These are phyloP conservation scores for Fomitopsis betulina DNA, from an alignment of 1,284 basidiomycete species.

Conservation along the genomic window DNA sequence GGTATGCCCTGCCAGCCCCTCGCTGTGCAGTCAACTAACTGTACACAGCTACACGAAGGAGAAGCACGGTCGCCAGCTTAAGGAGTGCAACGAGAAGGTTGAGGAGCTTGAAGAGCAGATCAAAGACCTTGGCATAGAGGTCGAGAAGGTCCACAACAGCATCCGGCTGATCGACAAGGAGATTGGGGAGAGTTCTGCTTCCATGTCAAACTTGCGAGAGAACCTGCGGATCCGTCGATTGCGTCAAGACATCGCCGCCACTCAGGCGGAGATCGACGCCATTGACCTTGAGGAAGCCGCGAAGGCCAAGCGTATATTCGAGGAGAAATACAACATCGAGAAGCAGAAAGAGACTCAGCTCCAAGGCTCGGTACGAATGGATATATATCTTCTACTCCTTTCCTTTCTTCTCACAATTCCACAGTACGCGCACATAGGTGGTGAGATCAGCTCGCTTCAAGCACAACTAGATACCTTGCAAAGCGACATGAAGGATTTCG, in stretches of 20 bases:
- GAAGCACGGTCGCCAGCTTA: slow-evolving; percentile 58
- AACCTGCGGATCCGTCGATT: slow-evolving; percentile 82
- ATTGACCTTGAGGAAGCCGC: slow-evolving; percentile 82
- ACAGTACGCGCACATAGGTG: slow-evolving; percentile 78
- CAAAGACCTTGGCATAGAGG: slow-evolving; percentile 45
- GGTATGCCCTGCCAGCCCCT: slow-evolving; percentile 34
- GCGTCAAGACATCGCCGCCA: slow-evolving; percentile 58
- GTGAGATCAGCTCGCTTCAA: slow-evolving; percentile 77
- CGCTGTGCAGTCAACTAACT: neutral
- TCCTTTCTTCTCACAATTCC: slow-evolving; percentile 1
- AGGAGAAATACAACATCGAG: slow-evolving; percentile 72
- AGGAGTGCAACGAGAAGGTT: slow-evolving; percentile 59
- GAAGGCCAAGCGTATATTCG: slow-evolving; percentile 78
- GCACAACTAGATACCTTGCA: slow-evolving; percentile 67
- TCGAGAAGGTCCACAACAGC: slow-evolving; percentile 50
- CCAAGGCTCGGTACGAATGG: slow-evolving; percentile 58
- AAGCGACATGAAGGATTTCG: slow-evolving; percentile 82
- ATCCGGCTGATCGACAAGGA: slow-evolving; percentile 62
- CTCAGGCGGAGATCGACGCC: slow-evolving; percentile 70
- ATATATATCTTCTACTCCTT: slow-evolving; percentile 4
- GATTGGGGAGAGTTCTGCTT: slow-evolving; percentile 68
- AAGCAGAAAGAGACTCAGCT: slow-evolving; percentile 71
- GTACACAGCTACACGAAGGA: slow-evolving; percentile 66
- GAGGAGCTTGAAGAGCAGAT: slow-evolving; percentile 59
- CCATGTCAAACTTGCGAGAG: slow-evolving; percentile 74